phyloP scores from a whole-genome alignment of 2,329 filamentous ascomycete species.

The Leptographium procerum region DNA sequence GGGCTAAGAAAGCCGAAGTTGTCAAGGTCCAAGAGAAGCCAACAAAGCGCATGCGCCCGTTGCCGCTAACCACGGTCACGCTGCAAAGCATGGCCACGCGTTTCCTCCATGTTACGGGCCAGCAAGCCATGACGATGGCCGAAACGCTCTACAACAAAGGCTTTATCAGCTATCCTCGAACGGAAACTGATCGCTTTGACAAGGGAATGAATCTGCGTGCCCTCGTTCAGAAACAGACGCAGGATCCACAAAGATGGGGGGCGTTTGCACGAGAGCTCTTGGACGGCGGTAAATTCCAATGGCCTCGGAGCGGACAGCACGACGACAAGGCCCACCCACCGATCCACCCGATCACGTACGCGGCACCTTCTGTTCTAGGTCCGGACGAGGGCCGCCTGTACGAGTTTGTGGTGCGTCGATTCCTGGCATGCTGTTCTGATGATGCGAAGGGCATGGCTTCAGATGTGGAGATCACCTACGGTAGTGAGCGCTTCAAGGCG shows the following conservation, averaged over 20 bases:
- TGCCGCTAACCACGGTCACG: constrained; percentile 91
- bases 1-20: constrained; percentile 65
- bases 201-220: constrained; percentile 72
- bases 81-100: constrained; percentile 89
- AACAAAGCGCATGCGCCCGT: constrained; percentile 84
- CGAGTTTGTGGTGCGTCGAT: constrained; percentile 83
- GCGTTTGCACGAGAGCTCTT: constrained; percentile 64
- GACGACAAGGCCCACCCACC: constrained; percentile 97
- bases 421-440: constrained; percentile 90
- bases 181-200: constrained; percentile 94
- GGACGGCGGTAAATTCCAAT: constrained; percentile 59
- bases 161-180: constrained; percentile 95
- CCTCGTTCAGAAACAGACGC: constrained; percentile 73
- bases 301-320: constrained; percentile 71
- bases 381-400: constrained; percentile 69
- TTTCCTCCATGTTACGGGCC: constrained; percentile 81
- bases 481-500: constrained; percentile 69
- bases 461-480: constrained; percentile 75
- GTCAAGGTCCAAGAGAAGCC: constrained; percentile 81
- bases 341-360: constrained; percentile 90
- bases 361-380: constrained; percentile 49
- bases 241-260: constrained; percentile 62
- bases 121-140: constrained; percentile 78
- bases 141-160: constrained; percentile 86
- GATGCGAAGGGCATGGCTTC: constrained; percentile 82